Evolutionary conservation across 345 rosid species (phyloP).

Genomic region (Corchorus olitorius): DNA sequence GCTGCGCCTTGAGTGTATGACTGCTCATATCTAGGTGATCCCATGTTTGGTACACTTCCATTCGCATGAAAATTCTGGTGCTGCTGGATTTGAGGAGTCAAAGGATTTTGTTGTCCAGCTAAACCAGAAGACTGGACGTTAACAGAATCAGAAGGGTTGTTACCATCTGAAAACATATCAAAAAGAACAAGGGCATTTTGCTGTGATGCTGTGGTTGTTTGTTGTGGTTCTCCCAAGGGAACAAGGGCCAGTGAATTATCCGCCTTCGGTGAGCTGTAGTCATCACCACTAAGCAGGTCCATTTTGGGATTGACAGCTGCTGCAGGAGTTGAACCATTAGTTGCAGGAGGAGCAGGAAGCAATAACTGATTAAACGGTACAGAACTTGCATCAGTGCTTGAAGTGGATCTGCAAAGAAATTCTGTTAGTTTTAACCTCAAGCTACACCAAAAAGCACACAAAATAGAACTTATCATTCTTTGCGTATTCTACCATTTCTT

Average conservation of each 20-base stretch:
- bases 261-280: conserved; percentile 62
- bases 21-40: conserved; percentile 69
- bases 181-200: conserved; percentile 88
- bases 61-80: conserved; percentile 71
- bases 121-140: conserved; percentile 49
- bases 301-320: conserved; percentile 61
- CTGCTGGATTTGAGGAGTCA: conserved; percentile 63
- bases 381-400: conserved; percentile 56
- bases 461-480: neutral
- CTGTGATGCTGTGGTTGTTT: conserved; percentile 61
- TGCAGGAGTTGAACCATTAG: conserved; percentile 57
- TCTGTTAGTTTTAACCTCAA: conserved; percentile 7
- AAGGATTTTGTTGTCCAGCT: conserved; percentile 48
- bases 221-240: conserved; percentile 67
- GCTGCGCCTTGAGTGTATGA: conserved; percentile 56
- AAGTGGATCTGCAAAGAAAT: conserved; percentile 53
- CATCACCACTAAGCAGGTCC: conserved; percentile 97
- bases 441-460: neutral
- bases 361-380: conserved; percentile 62
- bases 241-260: conserved; percentile 77
- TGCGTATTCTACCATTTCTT: conserved; percentile 12
- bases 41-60: conserved; percentile 58
- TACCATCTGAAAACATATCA: conserved; percentile 76
- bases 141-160: conserved; percentile 50
- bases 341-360: conserved; percentile 82